Evolutionary conservation across 2,329 filamentous ascomycete species (phyloP), one percentile per base, ranked within the genome.

Genomic region (Cryphonectria nitschkei): DNA sequence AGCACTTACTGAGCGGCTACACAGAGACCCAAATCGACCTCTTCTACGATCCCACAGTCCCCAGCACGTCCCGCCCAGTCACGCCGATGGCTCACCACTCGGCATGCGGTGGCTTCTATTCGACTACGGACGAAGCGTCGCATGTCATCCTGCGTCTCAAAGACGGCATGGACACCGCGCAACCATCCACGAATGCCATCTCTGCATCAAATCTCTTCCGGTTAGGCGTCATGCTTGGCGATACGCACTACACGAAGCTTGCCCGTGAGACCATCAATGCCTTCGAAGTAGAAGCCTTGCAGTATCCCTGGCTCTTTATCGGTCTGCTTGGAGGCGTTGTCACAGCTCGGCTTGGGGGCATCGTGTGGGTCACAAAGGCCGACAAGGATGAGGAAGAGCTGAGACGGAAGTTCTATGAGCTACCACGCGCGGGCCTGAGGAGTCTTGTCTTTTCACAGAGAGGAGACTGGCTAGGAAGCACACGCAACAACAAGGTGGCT

Each of bases 221-320:
- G 0, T 87, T 98, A 4, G 89, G 89, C 16, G 86, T 87, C 7
- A 79, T 97, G 1, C 84, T 97, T 0, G 87, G 89, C 63, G 89
- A 93, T 74, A 82, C 89, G 1, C 80, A 81, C 2, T 95, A 93
- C 77, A 85, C 85, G 0, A 83, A 84, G 67, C 85, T 90, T 66
- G 94, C 94, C 0, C 87, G 88, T 66, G 88, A 92, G 74, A 96
- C 94, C 0, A 89, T 95, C 73, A 89, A 90, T 72, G 93, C 94
- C 0, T 99, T 99, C 75, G 93, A 97, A 75, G 91, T 93, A 0
- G 96, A 99, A 82, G 90, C 97, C 75, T 85, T 97, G 77, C 94
- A 98, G 79, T 94, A 98, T 76, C 94, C 96, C 0, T 97, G 96
- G 85, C 85, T 98, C 2, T 98, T 97, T 81, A 91, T 93, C 0